phyloP scores from a whole-genome alignment of 805 yeast genomes.

The Lipomyces chichibuensis region DNA sequence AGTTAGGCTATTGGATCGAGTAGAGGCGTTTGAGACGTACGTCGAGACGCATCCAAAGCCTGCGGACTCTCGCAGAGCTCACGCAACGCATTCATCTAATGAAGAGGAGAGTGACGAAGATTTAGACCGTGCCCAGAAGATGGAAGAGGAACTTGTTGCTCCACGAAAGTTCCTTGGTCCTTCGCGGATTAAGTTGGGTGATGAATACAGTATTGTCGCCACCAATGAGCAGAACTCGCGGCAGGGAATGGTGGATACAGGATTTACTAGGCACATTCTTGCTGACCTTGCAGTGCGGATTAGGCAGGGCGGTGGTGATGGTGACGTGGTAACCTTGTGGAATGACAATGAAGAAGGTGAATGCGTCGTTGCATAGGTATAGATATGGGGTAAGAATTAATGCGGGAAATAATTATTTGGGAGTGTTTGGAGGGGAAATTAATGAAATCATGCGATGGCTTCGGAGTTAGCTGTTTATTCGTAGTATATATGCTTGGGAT shows the following conservation, averaged over 20 bases:
- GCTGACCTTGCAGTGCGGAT: constrained; percentile 23
- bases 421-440: not conserved
- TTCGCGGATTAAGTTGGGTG: constrained; percentile 11
- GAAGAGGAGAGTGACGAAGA: not conserved
- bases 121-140: not conserved
- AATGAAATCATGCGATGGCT: not conserved
- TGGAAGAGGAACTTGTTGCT: constrained; percentile 18
- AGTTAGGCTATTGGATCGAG: not conserved
- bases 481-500: not conserved
- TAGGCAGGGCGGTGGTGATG: not conserved
- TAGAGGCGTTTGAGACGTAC: constrained; percentile 10
- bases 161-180: constrained; percentile 30
- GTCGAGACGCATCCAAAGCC: constrained; percentile 1
- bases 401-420: not conserved
- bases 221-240: constrained; percentile 20
- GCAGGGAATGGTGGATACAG: constrained; percentile 27
- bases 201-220: constrained; percentile 21
- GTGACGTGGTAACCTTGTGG: not conserved
- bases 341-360: constrained; percentile 13
- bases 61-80: not conserved
- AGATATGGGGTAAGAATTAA: not conserved
- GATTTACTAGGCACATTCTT: constrained; percentile 19
- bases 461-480: not conserved
- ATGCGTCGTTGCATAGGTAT: constrained; percentile 11
- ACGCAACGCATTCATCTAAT: not conserved